Conservation (phyloP, 345 rosid species). For the Citrus medica region DNA sequence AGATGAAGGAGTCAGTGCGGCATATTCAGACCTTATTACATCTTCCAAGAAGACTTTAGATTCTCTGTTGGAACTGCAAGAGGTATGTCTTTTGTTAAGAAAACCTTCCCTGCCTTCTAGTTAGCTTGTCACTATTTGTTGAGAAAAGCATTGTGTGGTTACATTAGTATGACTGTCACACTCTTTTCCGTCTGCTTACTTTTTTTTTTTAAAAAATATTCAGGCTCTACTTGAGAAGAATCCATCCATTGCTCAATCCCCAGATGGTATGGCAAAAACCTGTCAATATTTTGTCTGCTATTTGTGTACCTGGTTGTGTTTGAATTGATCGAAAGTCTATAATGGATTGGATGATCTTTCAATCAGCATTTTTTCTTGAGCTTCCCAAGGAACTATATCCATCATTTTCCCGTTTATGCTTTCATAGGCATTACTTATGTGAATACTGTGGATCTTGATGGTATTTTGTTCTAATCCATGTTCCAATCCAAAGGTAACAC, state of each 20-base stretch:
- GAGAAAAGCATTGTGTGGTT: not conserved
- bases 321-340: not conserved
- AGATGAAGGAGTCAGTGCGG: conserved; percentile 46
- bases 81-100: conserved; percentile 39
- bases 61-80: conserved; percentile 69
- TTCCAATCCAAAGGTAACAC: conserved; percentile 25
- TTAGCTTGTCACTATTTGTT: not conserved
- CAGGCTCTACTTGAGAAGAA: conserved; percentile 86
- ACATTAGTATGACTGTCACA: not conserved
- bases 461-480: not conserved
- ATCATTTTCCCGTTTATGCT: not conserved
- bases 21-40: conserved; percentile 59
- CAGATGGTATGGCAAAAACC: conserved; percentile 46
- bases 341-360: not conserved
- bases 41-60: conserved; percentile 71
- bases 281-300: conserved; percentile 3
- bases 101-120: not conserved
- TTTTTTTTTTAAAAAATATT: not conserved
- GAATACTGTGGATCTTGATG: not conserved
- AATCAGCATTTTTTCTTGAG: not conserved
- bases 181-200: not conserved
- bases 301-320: not conserved
- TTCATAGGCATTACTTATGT: not conserved
- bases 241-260: conserved; percentile 55
- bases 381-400: not conserved